Base-by-base conservation (phyloP, 2,329 filamentous ascomycete species). In the Neonectria hederae region DNA sequence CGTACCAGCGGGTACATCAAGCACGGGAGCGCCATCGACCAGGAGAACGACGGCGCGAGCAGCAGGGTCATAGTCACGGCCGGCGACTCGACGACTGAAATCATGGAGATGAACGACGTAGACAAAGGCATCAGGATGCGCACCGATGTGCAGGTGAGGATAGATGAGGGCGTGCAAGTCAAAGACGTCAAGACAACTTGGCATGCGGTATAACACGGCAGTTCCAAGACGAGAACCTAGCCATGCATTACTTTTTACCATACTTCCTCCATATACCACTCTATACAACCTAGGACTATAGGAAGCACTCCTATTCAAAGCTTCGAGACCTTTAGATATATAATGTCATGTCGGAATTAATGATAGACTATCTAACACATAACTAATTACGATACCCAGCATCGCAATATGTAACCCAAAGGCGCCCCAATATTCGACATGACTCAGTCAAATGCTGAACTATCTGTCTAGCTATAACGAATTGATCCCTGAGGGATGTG, bases 141-240 rank as follows among this genome's bases (percentile, higher is more conserved):
- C 5, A 71, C 68, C 8, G 69, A 73, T 13, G 69, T 73, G 6
- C 57, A 63, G 17, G 65, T 73, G 7, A 56, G 64, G 5, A 58
- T 73, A 32, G 69, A 72, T 49, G 57, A 70, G n/a, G 62, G 68
- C 26, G 54, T 46, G 13, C 28, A 62, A 17, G n/a, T 38, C 11
- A 64, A 49, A 45, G 69, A 69, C n/a, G 59, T 65, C 38, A 69
- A 49, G n/a, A 70, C 64, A 22, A 68, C 61, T 10, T 73, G 71
- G 69, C 58, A 66, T 43, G 61, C 63, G 4, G 54, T 73, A 9
- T 73, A 38, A 70, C 2, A n/a, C 10, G 21, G 14, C 3, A 24
- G 46, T 19, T 49, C 8, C 45, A 22, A 5, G n/a, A 22, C 42
- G 45, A 22, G 28, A 43, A 45, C 14, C 19, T 22, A 46, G 9